Conservation (phyloP, 208 protist genomes). For the Leishmania turanica region DNA sequence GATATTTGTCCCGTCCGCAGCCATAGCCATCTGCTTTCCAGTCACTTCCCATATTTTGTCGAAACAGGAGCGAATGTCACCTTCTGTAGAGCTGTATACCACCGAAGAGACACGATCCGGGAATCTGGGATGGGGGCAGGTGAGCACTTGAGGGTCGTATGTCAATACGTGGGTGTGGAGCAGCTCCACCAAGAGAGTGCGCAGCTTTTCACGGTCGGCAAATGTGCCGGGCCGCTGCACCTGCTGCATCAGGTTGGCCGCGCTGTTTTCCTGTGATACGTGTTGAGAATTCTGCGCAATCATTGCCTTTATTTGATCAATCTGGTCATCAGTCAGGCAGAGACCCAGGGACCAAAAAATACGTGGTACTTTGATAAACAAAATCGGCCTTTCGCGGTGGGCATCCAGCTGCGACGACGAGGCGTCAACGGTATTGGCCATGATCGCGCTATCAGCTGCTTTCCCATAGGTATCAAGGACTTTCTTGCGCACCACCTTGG, state of each 20-base stretch:
- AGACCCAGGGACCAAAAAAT: conserved; percentile 57
- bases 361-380: conserved; percentile 38
- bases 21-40: conserved; percentile 2
- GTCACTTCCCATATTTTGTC: conserved; percentile 23
- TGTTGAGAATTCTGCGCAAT: conserved; percentile 4
- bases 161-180: conserved; percentile 30
- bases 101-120: conserved; percentile 23
- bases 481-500: conserved; percentile 24
- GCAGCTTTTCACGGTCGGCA: conserved; percentile 25
- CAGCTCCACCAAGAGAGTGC: conserved; percentile 22
- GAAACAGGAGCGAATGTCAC: conserved; percentile 25
- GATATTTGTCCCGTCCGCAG: neutral
- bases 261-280: neutral
- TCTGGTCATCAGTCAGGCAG: conserved; percentile 47
- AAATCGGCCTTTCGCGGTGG: conserved; percentile 6
- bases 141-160: conserved; percentile 32
- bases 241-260: neutral
- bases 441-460: conserved; percentile 23
- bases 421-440: conserved; percentile 4
- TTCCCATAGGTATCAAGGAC: conserved; percentile 10
- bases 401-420: neutral
- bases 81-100: conserved; percentile 20
- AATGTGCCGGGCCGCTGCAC: neutral
- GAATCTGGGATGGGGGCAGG: conserved; percentile 25
- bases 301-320: conserved; percentile 34